phyloP scores from a whole-genome alignment of 192 early-diverging fungal species.

The Diversispora epigaea region DNA sequence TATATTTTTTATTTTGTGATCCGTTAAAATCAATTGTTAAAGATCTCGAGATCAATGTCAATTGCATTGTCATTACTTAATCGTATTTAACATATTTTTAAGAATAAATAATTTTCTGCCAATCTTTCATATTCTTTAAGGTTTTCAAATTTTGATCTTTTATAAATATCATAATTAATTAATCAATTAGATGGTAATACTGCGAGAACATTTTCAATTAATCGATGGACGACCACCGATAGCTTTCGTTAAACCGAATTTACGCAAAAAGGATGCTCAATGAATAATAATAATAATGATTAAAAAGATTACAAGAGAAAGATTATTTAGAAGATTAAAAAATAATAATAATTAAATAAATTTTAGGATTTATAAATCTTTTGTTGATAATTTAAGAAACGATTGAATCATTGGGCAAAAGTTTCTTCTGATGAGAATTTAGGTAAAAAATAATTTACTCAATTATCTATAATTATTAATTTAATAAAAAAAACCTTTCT shows the following conservation, averaged over 20 bases:
- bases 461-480: conserved; percentile 14
- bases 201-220: conserved; percentile 61
- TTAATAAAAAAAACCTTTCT: no score
- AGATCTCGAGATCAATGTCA: no score
- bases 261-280: conserved; percentile 61
- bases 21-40: no score
- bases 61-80: no score
- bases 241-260: conserved; percentile 64
- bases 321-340: no score
- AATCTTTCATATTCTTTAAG: not conserved
- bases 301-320: no score
- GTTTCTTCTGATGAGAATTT: no score
- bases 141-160: not conserved
- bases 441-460: no score
- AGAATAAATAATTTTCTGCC: conserved; percentile 45
- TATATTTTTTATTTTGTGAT: no score
- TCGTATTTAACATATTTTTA: no score
- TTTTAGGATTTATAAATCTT: not conserved
- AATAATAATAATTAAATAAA: not conserved
- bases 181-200: conserved; percentile 50
- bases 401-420: no score
- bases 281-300: conserved; percentile 42
- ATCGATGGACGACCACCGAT: conserved; percentile 70
- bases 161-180: not conserved
- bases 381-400: no score